Evolutionary conservation across 1,139 yeast species (phyloP).

Genomic region (Candida freyschussii): DNA sequence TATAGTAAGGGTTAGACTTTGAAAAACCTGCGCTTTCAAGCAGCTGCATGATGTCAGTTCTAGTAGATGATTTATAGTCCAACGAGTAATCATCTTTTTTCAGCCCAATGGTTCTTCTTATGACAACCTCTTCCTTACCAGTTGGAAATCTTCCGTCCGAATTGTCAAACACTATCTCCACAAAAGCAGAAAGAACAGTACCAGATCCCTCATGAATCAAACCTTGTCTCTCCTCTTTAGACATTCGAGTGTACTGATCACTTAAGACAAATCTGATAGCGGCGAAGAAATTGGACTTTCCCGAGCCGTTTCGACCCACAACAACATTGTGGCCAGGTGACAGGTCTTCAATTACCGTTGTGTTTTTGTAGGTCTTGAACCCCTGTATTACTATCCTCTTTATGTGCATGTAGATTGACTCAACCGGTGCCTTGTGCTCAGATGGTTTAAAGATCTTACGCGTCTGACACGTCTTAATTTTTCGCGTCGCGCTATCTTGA

Average conservation of each 20-base stretch:
- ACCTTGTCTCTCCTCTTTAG: constrained; percentile 86
- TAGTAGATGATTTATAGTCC: constrained; percentile 62
- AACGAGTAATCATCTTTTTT: constrained; percentile 76
- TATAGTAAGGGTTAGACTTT: constrained; percentile 86
- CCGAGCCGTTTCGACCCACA: constrained; percentile 94
- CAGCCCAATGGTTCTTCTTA: constrained; percentile 86
- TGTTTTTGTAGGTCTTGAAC: constrained; percentile 87
- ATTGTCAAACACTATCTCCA: constrained; percentile 84
- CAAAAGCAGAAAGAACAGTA: constrained; percentile 89
- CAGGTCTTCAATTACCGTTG: constrained; percentile 69
- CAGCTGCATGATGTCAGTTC: constrained; percentile 76
- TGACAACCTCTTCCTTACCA: constrained; percentile 56
- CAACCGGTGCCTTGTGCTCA: too few species aligned
- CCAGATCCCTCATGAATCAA: constrained; percentile 89
- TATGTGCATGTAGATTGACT: constrained; percentile 39
- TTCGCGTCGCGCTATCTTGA: too few species aligned
- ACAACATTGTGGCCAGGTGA: constrained; percentile 86
- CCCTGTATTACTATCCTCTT: constrained; percentile 75
- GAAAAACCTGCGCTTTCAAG: constrained; percentile 93
- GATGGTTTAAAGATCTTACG: too few species aligned
- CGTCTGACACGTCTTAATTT: too few species aligned
- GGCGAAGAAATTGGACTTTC: constrained; percentile 93
- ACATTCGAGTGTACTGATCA: constrained; percentile 83
- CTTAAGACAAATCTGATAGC: constrained; percentile 91
- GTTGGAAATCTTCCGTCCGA: constrained; percentile 59